These are phyloP conservation scores for Chlorociboria aeruginascens DNA, from an alignment of 495 filamentous ascomycete genomes.

Conservation along the genomic window DNA sequence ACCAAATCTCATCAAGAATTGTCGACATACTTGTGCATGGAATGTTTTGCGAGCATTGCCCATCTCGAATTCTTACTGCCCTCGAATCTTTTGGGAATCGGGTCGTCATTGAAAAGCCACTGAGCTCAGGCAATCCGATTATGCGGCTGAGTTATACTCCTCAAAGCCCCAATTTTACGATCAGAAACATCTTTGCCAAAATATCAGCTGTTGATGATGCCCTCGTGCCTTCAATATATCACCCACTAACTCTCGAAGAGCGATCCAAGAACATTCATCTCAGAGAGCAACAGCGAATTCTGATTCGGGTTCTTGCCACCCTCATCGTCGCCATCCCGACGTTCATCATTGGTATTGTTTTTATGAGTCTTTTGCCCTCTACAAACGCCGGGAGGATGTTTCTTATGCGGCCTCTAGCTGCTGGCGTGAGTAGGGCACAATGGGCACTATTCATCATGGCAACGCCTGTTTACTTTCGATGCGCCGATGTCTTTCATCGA, in stretches of 20 bases:
- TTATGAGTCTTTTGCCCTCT: conserved; percentile 65
- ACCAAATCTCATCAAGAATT: conserved; percentile 30
- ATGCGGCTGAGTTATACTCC: conserved; percentile 61
- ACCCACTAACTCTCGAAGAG: conserved; percentile 75
- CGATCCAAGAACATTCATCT: conserved; percentile 58
- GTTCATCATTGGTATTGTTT: conserved; percentile 80
- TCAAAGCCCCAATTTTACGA: conserved; percentile 52
- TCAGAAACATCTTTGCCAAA: conserved; percentile 58
- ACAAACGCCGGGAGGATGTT: conserved; percentile 42
- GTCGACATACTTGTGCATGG: conserved; percentile 61
- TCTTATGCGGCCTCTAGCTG: conserved; percentile 59
- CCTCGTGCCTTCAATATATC: conserved; percentile 61
- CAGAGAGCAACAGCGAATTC: conserved; percentile 47
- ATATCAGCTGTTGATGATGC: conserved; percentile 51
- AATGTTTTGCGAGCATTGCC: conserved; percentile 82
- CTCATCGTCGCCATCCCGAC: conserved; percentile 69
- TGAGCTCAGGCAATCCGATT: conserved; percentile 46
- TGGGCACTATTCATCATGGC: conserved; percentile 76
- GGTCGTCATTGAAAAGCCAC: conserved; percentile 29
- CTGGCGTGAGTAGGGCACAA: conserved; percentile 61
- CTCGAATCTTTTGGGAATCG: conserved; percentile 19
- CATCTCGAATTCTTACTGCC: conserved; percentile 42
- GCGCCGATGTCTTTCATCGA: conserved; percentile 73
- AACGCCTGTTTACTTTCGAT: conserved; percentile 81
- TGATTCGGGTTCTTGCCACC: conserved; percentile 55